A percentile compares a stretch with the other conserved stretches of the same genome.
These are phyloP conservation scores for Ricinus communis DNA, from an alignment of 345 rosid species.

Conservation along the genomic window DNA sequence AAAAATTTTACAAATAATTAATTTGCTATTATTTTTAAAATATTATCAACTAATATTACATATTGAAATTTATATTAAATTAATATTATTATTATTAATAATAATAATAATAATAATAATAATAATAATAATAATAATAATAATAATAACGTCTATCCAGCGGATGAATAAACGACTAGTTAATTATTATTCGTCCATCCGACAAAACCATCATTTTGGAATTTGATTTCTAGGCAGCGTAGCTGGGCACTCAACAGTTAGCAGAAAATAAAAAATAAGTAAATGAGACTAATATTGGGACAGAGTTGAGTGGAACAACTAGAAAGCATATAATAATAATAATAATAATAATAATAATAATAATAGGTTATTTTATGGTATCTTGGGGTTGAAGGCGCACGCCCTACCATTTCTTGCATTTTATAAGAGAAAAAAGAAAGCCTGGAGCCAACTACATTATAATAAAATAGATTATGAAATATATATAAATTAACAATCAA, in stretches of 20 bases:
- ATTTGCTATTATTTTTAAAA: too few species aligned
- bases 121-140: too few species aligned
- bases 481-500: background rate
- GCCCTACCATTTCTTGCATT: background rate
- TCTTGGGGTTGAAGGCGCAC: conserved; percentile 5
- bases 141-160: too few species aligned
- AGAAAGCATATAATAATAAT: background rate
- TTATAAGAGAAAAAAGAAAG: background rate
- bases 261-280: background rate
- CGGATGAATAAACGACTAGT: too few species aligned
- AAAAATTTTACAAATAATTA: too few species aligned
- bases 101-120: too few species aligned
- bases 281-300: background rate
- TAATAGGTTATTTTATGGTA: background rate
- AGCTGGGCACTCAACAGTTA: background rate
- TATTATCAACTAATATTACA: too few species aligned
- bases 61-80: too few species aligned
- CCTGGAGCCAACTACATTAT: background rate
- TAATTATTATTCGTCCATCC: background rate
- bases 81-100: too few species aligned
- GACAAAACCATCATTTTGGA: background rate
- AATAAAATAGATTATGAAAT: background rate
- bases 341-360: too few species aligned
- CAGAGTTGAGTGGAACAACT: background rate
- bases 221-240: background rate